Conservation (phyloP, 202 grass and related monocot species). For the Eragrostis tef region DNA sequence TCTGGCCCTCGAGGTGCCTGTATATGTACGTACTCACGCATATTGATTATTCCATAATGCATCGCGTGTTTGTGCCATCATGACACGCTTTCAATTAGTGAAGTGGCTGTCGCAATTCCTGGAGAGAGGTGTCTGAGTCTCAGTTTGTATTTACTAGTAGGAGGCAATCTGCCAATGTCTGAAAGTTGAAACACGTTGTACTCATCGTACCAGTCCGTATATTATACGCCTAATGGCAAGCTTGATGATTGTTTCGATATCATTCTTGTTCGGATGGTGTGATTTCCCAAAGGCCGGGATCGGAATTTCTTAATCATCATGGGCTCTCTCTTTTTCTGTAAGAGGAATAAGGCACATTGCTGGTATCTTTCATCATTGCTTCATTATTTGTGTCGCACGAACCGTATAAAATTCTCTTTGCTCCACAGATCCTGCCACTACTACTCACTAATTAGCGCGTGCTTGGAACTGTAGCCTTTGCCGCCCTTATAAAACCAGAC, state of each 20-base stretch:
- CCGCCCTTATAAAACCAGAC: not conserved
- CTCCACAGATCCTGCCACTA: not conserved
- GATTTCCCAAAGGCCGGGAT: not conserved
- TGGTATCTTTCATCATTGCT: not conserved
- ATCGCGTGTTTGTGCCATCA: too few species aligned
- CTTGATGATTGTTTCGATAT: conserved; percentile 7
- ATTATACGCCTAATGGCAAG: not conserved
- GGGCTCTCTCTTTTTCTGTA: not conserved
- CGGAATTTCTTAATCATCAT: not conserved
- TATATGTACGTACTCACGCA: too few species aligned
- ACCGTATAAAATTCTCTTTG: not conserved
- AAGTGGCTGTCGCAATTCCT: not conserved
- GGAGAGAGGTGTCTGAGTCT: not conserved
- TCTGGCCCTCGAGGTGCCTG: too few species aligned
- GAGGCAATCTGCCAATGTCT: too few species aligned
- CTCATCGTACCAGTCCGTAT: not conserved
- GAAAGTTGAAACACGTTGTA: not conserved
- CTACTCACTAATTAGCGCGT: not conserved
- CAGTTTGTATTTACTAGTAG: too few species aligned
- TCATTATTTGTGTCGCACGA: conserved; percentile 8
- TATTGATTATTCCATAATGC: too few species aligned
- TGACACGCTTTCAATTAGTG: too few species aligned
- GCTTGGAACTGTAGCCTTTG: not conserved
- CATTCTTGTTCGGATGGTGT: not conserved
- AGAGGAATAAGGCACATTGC: not conserved